Base-by-base conservation (phyloP, 345 rosid genomes). In the Garcia nutans region DNA sequence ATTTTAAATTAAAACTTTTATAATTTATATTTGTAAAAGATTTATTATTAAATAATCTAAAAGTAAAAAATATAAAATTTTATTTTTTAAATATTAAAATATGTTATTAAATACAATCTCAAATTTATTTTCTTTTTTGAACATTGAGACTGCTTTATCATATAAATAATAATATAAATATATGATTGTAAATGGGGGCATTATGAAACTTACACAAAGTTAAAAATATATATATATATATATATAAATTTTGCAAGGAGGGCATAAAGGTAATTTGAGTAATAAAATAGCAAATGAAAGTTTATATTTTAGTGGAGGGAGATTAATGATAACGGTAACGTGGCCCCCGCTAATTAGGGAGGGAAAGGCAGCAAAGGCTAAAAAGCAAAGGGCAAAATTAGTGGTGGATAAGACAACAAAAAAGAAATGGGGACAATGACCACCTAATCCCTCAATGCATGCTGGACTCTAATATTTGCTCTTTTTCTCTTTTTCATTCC, bases 251-350 rank as follows among this genome's bases (percentile, higher is more conserved):
- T 60, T 62, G 13, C 16, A 11, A 62, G 28, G 24, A 41, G 68
- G 68, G 47, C 68, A 65, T 6, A 8, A 6, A 19, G 23, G 68
- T 37, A 37, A 65, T 16, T 19, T 65, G 26, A 8, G 20, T 16
- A 1, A 13, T 31, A 33, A 24, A 60, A 58, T 10, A 31, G 41
- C 15, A 71, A 5, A 31, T 2, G 20, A 23, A 16, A 28, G 50
- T 22, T 13, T 26, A 33, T 9, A 8, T 55, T 5, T 54, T 41
- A 83, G 74, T 57, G 70, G 56, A 37, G 70, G 70, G 72, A 68
- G 78, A 71, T 68, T 73, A 82, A 85, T 77, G 70, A 72, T 81
- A 81, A 84, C 86, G 87, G 91, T 76, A 82, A 84, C 72, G 80
- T 68, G 85, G 82, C 68, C 84, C 86, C 85, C 77, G 75, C 80